Evolutionary conservation across 305 asterid genomes (phyloP).

Genomic region (Solanum hybrid): DNA sequence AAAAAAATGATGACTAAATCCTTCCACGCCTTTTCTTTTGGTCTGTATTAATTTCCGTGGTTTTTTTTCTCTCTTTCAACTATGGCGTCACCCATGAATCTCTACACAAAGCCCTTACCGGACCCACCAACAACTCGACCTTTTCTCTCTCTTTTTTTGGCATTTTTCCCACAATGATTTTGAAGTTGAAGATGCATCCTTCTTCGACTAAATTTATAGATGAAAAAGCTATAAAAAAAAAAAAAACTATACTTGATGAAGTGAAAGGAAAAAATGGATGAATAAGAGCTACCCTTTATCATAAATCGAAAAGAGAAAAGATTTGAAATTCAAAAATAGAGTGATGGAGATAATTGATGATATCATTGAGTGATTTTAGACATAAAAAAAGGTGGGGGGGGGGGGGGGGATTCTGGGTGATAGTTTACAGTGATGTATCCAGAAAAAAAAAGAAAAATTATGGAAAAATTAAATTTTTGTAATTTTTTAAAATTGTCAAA

Average conservation of each 20-base stretch:
- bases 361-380: not conserved
- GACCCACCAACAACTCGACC: not conserved
- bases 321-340: too few species aligned
- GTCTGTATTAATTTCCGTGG: too few species aligned
- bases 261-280: not conserved
- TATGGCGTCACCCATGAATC: not conserved
- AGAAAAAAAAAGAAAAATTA: accelerated
- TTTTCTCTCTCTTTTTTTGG: too few species aligned
- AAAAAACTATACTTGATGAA: not conserved
- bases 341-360: not conserved
- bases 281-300: not conserved
- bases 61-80: not conserved
- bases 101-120: accelerated
- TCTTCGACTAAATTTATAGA: too few species aligned
- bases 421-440: not conserved
- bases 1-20: not conserved
- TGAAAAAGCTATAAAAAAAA: too few species aligned
- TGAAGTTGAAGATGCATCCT: not conserved
- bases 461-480: too few species aligned
- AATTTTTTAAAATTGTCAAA: too few species aligned
- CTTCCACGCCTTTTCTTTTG: not conserved
- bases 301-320: too few species aligned
- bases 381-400: too few species aligned
- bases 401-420: too few species aligned
- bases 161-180: not conserved